These are phyloP conservation scores for Cyberlindnera meyerae DNA, from an alignment of 805 yeast genomes.

Conservation along the genomic window DNA sequence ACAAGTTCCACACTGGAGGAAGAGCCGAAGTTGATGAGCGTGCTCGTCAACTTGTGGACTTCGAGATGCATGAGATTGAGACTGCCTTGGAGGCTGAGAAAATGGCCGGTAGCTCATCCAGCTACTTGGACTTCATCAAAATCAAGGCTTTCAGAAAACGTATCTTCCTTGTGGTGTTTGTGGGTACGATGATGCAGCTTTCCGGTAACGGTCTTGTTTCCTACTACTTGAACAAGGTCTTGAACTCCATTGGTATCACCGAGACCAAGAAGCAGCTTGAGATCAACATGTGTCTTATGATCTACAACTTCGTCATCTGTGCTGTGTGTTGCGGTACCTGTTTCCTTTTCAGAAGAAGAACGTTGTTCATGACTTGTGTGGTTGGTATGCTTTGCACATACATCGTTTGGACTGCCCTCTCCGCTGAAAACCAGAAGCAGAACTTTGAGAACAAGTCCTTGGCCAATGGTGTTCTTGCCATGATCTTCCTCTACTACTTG, in stretches of 20 bases:
- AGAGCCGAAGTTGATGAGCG: constrained; percentile 17
- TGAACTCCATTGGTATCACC: constrained; percentile 49
- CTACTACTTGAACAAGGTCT: constrained; percentile 44
- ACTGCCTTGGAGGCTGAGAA: constrained; percentile 37
- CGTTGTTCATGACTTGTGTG: constrained; percentile 32
- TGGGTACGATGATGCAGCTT: constrained; percentile 36
- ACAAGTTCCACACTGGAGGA: constrained; percentile 34
- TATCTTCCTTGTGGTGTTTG: constrained; percentile 29
- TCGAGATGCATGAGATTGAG: constrained; percentile 36
- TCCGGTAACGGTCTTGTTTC: constrained; percentile 47
- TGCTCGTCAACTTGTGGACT: constrained; percentile 27
- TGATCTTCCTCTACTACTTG: constrained; percentile 41
- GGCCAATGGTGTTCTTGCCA: constrained; percentile 41
- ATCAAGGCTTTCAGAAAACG: constrained; percentile 36
- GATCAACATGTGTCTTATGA: constrained; percentile 44
- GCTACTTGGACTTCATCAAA: constrained; percentile 32
- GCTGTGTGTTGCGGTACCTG: constrained; percentile 23
- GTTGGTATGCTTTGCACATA: constrained; percentile 32
- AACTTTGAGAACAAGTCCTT: constrained; percentile 33
- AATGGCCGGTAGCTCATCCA: constrained; percentile 24
- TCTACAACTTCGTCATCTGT: constrained; percentile 36
- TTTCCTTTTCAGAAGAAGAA: constrained; percentile 31
- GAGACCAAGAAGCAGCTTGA: constrained; percentile 35
- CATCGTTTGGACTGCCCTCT: constrained; percentile 39
- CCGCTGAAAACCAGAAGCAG: constrained; percentile 39